Percentiles rank a stretch among this genome's conserved stretches.
phyloP scores from a whole-genome alignment of 768 basidiomycete species.

The Pseudohyphozyma bogoriensis region DNA sequence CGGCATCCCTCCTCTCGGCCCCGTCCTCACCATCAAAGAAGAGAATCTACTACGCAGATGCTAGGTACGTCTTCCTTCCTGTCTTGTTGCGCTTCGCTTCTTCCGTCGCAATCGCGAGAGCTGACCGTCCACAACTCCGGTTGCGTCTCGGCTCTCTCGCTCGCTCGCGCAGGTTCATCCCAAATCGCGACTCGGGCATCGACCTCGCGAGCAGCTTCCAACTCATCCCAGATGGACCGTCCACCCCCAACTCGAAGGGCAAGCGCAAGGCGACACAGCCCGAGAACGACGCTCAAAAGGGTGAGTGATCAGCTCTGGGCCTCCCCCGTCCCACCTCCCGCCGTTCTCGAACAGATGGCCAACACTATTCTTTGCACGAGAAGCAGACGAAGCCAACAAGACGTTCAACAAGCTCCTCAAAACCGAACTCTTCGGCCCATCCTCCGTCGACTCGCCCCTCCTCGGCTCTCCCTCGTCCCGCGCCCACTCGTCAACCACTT shows the following conservation, averaged over 20 bases:
- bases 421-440: constrained; percentile 41
- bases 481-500: constrained; percentile 23
- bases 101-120: not conserved
- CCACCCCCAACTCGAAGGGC: constrained; percentile 38
- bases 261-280: constrained; percentile 52
- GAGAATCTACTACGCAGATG: no score
- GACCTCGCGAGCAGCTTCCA: constrained; percentile 57
- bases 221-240: constrained; percentile 46
- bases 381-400: constrained; percentile 42
- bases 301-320: constrained; percentile 37
- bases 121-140: not conserved
- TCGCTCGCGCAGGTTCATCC: constrained; percentile 49
- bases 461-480: constrained; percentile 14
- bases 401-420: constrained; percentile 43
- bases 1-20: no score
- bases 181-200: constrained; percentile 49
- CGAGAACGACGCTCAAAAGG: constrained; percentile 68
- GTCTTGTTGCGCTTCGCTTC: no score
- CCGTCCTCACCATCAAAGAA: no score
- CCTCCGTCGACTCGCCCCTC: constrained; percentile 28
- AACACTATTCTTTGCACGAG: no score
- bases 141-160: no score
- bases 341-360: not conserved
- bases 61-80: no score
- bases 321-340: constrained; percentile 10